Percentiles rank a stretch among this genome's conserved stretches.
These are phyloP conservation scores for Huiozyma sinensis DNA, from an alignment of 805 yeast genomes.

Conservation along the genomic window DNA sequence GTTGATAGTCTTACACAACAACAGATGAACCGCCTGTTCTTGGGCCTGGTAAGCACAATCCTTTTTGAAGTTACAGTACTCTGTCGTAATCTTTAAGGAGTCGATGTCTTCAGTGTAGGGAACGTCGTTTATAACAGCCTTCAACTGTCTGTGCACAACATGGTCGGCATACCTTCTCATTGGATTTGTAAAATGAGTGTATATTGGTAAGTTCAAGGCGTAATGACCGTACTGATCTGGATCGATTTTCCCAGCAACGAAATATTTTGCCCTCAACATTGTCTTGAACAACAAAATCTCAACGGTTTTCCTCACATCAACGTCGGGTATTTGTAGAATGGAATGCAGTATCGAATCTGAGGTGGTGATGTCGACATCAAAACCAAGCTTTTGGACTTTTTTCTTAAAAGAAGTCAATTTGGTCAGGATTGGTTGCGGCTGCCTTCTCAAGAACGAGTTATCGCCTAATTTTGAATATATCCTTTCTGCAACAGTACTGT, in stretches of 20 bases:
- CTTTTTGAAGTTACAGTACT: slow-evolving; percentile 89
- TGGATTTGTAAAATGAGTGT: slow-evolving; percentile 92
- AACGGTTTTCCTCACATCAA: slow-evolving; percentile 54
- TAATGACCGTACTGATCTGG: slow-evolving; percentile 71
- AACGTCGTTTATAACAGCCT: slow-evolving; percentile 40
- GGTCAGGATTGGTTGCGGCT: slow-evolving; percentile 69
- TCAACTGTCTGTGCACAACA: slow-evolving; percentile 86
- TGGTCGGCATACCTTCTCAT: slow-evolving; percentile 85
- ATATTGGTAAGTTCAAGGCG: slow-evolving; percentile 70
- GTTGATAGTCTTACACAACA: slow-evolving; percentile 73
- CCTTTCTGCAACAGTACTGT: slow-evolving; percentile 75
- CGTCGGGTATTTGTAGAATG: slow-evolving; percentile 51
- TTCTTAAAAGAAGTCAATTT: slow-evolving; percentile 71
- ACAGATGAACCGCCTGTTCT: slow-evolving; percentile 85
- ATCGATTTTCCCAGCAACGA: slow-evolving; percentile 78
- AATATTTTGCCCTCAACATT: slow-evolving; percentile 77
- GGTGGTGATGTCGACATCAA: slow-evolving; percentile 61
- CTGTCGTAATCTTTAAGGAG: slow-evolving; percentile 69
- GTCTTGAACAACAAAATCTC: slow-evolving; percentile 75
- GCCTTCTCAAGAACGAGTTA: slow-evolving; percentile 75
- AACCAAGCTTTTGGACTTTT: slow-evolving; percentile 56
- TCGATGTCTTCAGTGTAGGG: slow-evolving; percentile 49
- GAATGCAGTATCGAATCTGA: slow-evolving; percentile 65
- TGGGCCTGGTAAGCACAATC: slow-evolving; percentile 91
- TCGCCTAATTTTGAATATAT: slow-evolving; percentile 70